phyloP scores from a whole-genome alignment of 208 protist genomes.

The Trypanosoma conorhini region DNA sequence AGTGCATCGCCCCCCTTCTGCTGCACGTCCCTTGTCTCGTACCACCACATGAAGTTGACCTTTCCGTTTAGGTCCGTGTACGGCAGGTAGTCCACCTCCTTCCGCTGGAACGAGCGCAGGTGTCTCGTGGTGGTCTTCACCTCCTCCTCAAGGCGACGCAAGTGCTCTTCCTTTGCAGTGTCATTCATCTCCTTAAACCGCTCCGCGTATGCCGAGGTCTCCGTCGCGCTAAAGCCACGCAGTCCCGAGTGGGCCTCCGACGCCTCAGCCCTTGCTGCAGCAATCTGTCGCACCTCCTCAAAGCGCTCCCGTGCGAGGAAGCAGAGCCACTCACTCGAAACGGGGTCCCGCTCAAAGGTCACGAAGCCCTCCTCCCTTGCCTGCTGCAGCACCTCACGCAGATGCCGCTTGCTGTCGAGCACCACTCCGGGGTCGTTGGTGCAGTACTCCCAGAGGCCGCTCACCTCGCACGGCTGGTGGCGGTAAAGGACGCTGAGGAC shows the following conservation, averaged over 20 bases:
- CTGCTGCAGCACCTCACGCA: constrained; percentile 88
- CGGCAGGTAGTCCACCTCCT: constrained; percentile 89
- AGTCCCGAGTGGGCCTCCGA: constrained; percentile 49
- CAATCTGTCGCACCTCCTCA: constrained; percentile 78
- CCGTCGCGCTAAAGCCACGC: constrained; percentile 54
- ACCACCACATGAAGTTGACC: constrained; percentile 95
- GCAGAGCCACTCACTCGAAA: constrained; percentile 74
- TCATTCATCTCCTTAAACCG: constrained; percentile 72
- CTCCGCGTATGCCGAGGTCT: constrained; percentile 62
- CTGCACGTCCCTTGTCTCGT: constrained; percentile 69
- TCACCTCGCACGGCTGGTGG: constrained; percentile 87
- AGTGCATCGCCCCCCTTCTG: constrained; percentile 29
- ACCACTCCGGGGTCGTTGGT: constrained; percentile 76
- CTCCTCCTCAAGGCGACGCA: constrained; percentile 59
- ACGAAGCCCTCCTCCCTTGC: constrained; percentile 85
- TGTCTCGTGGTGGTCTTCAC: constrained; percentile 66
- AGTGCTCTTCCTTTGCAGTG: constrained; percentile 63
- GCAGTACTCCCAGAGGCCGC: constrained; percentile 83
- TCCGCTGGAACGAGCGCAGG: constrained; percentile 79
- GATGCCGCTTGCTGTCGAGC: constrained; percentile 91
- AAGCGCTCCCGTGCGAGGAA: constrained; percentile 82
- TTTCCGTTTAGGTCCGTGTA: constrained; percentile 93
- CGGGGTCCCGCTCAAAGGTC: constrained; percentile 78
- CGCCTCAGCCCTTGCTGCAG: constrained; percentile 42
- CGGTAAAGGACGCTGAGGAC: constrained; percentile 88